Conservation (phyloP, 257 asterid genomes). For the Jacaranda mimosifolia region DNA sequence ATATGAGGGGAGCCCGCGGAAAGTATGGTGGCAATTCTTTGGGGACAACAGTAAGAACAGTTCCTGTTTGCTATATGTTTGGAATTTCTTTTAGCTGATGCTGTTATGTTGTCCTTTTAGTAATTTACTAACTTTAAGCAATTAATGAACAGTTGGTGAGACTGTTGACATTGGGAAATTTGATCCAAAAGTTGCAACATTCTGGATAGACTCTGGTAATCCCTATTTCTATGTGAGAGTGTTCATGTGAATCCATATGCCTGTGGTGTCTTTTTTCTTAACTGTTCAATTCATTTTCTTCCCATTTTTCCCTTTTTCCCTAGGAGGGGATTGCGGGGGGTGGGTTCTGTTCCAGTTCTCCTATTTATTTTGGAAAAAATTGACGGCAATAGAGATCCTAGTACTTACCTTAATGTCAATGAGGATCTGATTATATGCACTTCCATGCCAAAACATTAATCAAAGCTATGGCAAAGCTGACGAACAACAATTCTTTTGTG, state of each 20-base stretch:
- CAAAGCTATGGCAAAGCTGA: background rate
- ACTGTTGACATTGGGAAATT: slow-evolving; percentile 61
- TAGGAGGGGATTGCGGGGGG: background rate
- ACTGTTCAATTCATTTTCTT: background rate
- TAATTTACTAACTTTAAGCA: slow-evolving; percentile 34
- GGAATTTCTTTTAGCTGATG: background rate
- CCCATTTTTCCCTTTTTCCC: background rate
- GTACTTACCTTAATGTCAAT: background rate
- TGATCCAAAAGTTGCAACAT: slow-evolving; percentile 91
- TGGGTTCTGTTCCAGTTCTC: too few species aligned
- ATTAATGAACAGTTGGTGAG: slow-evolving; percentile 77
- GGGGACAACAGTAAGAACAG: slow-evolving; percentile 83
- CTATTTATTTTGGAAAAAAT: background rate
- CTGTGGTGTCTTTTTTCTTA: background rate
- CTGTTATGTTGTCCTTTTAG: background rate
- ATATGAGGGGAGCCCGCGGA: slow-evolving; percentile 94
- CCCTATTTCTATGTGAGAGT: slow-evolving; percentile 20
- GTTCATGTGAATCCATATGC: slow-evolving; percentile 5
- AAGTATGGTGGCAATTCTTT: slow-evolving; percentile 97
- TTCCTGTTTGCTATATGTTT: background rate
- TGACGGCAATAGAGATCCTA: slow-evolving; percentile 1
- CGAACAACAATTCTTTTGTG: slow-evolving; percentile 25
- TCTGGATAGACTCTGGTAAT: slow-evolving; percentile 93
- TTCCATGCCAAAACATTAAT: background rate
- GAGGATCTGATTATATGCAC: slow-evolving; percentile 1